Evolutionary conservation across 352 stramenopile species (phyloP).

Genomic region (Phytophthora agathidicida): DNA sequence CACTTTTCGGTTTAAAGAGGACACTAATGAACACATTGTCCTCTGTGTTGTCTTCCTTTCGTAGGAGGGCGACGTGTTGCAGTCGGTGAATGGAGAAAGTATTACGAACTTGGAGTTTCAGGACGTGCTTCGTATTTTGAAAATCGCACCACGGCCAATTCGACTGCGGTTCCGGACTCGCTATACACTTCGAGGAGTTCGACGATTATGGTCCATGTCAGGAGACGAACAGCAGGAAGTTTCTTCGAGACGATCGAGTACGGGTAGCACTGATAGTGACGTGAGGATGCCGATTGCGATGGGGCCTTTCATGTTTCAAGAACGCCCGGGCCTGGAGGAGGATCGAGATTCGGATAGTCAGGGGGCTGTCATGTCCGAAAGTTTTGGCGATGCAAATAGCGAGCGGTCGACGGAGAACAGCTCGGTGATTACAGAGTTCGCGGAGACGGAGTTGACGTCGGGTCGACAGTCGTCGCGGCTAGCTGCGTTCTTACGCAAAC

Average conservation of each 20-base stretch:
- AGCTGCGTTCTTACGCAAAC: conserved; percentile 69
- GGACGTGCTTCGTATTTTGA: conserved; percentile 72
- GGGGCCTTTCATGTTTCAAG: conserved; percentile 40
- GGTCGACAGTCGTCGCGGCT: conserved; percentile 62
- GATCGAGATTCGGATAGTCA: conserved; percentile 72
- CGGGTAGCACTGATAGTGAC: conserved; percentile 29
- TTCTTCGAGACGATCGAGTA: conserved; percentile 29
- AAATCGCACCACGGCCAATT: conserved; percentile 69
- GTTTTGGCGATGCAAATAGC: conserved; percentile 79
- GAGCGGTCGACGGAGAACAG: conserved; percentile 73
- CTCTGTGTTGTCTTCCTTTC: conserved; percentile 10
- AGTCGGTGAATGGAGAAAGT: conserved; percentile 74
- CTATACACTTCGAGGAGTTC: conserved; percentile 18
- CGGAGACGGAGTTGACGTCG: conserved; percentile 54
- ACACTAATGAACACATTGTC: not conserved
- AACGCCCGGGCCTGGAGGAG: conserved; percentile 41
- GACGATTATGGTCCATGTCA: conserved; percentile 18
- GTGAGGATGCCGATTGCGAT: conserved; percentile 20
- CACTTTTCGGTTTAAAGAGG: not conserved
- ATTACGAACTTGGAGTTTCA: conserved; percentile 68
- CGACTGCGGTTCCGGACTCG: conserved; percentile 63
- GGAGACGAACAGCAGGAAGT: conserved; percentile 28
- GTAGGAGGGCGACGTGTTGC: conserved; percentile 73
- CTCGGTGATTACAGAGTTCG: conserved; percentile 66
- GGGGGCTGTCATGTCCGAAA: conserved; percentile 74